Evolutionary conservation across 1,284 basidiomycete species (phyloP), one percentile per base, ranked within the genome.

Genomic region (Ceratobasidium sp.): DNA sequence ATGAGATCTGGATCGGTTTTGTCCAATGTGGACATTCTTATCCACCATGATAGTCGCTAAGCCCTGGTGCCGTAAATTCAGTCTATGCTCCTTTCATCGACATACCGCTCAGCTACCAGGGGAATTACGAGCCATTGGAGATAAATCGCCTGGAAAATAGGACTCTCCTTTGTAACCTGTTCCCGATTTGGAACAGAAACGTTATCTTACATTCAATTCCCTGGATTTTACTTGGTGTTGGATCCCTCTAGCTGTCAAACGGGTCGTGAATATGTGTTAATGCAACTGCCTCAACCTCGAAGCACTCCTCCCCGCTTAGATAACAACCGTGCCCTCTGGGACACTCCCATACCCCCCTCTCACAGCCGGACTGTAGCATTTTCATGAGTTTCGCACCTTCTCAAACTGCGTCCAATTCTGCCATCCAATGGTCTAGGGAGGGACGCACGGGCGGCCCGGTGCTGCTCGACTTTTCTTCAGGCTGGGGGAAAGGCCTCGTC

Each of bases 391-490:
- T 61, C 13, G 41, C 56, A 34, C 71, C 71, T 73, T 54, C 34
- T 62, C 71, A 73, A 54, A 19, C 54, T 14, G 34, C 71, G n/a
- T 73, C 71, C 16, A 73, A 73, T 48, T 73, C 71, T 37, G 71
- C 71, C 37, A 63, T 73, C 46, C 71, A 73, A 11, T 73, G 58
- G 71, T 73, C 71, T 13, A 73, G 71, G 31, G 71, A 59, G 9
- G 71, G 54, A 16, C 71, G 71, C 16, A 13, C 71, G 13, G 49
- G 59, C 34, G 59, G 71, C 46, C 71, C 71, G 48, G 71, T 73
- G 37, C 71, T 48, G 48, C 71, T 73, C 34, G 71, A 73, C 29
- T 73, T 73, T 58, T 63, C 71, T 53, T 73, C 54, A 6, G 71
- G 71, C 29, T 73, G 71, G 71, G 71, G 71, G 9, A 73, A 41